These are phyloP conservation scores for Thelonectria blattea DNA, from an alignment of 2,329 filamentous ascomycete genomes.

Conservation along the genomic window DNA sequence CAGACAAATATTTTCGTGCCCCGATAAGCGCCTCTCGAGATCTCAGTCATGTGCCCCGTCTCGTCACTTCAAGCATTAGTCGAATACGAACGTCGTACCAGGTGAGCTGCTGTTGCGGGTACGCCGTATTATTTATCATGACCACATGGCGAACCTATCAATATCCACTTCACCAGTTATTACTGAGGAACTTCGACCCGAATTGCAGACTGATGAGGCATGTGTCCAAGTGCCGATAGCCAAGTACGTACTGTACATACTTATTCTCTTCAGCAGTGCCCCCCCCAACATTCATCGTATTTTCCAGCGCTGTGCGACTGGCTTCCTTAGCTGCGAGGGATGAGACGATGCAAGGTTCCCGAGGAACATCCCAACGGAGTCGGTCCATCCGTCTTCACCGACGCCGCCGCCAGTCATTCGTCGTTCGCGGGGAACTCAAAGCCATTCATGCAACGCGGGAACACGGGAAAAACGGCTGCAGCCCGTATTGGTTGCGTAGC, in stretches of 20 bases:
- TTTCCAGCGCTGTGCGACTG: background rate
- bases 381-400: background rate
- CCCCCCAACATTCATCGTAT: background rate
- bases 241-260: too few relatives aligned
- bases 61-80: background rate
- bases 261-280: background rate
- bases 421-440: slow-evolving; percentile 14
- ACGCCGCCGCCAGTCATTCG: background rate
- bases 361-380: background rate
- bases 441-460: background rate
- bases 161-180: background rate
- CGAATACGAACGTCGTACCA: slow-evolving; percentile 12
- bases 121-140: background rate
- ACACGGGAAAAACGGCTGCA: slow-evolving; percentile 9
- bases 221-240: background rate
- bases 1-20: background rate
- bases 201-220: background rate
- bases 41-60: background rate
- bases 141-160: background rate
- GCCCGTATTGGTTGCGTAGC: slow-evolving; percentile 17
- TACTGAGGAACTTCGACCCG: background rate
- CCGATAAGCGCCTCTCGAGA: slow-evolving; percentile 2
- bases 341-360: slow-evolving; percentile 12
- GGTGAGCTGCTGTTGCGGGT: background rate
- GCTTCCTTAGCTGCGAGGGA: background rate